A percentile compares a stretch with the other conserved stretches of the same genome.
phyloP scores from a whole-genome alignment of 371 early-diverging fungal species.

The Rhizopus arrhizus region DNA sequence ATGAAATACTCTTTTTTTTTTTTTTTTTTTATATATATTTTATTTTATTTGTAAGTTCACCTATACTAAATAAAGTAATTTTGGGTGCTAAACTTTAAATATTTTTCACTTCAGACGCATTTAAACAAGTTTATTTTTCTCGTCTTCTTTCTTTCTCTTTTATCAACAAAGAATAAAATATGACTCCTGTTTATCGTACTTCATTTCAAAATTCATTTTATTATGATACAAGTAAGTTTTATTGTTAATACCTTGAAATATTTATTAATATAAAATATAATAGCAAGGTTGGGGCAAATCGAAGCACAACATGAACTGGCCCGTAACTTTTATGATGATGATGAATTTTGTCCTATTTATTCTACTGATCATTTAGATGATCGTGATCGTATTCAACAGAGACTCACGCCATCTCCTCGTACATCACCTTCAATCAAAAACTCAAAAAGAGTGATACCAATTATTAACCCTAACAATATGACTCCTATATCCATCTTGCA shows the following conservation, averaged over 20 bases:
- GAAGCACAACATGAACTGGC: conserved; percentile 48
- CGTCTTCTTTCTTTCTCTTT: background rate
- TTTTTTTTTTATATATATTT: too few relatives aligned
- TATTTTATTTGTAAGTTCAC: too few relatives aligned
- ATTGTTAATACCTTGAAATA: background rate
- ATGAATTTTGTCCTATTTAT: conserved; percentile 48
- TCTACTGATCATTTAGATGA: conserved; percentile 40
- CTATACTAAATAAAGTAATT: background rate
- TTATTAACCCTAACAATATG: conserved; percentile 48
- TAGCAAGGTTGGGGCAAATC: conserved; percentile 37
- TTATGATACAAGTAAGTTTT: background rate
- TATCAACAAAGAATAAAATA: background rate
- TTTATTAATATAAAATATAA: background rate
- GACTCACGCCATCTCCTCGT: conserved; percentile 40
- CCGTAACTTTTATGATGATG: conserved; percentile 52
- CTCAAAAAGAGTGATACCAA: conserved; percentile 43
- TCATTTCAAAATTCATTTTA: background rate
- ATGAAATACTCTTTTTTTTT: too few relatives aligned
- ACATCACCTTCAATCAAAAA: conserved; percentile 43
- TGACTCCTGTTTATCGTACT: conserved; percentile 3
- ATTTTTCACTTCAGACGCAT: background rate
- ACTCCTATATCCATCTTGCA: conserved; percentile 39
- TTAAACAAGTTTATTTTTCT: conserved; percentile 4
- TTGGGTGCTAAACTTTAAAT: background rate
- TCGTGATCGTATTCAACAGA: conserved; percentile 47